Evolutionary conservation across 345 rosid genomes (phyloP).

Genomic region (Bruguiera sexangula): DNA sequence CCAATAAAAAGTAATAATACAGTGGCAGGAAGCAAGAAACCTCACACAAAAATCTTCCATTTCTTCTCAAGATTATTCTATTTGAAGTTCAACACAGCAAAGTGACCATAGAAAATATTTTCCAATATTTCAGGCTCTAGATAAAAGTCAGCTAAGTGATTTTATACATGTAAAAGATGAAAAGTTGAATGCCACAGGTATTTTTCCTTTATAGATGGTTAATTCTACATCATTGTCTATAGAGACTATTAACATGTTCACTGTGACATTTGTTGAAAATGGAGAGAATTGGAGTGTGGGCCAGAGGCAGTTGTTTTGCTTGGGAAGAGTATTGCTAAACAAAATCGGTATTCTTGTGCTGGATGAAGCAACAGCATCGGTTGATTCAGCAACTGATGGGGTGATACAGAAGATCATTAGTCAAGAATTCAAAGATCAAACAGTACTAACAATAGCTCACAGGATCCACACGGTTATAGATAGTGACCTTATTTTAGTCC

Average conservation of each 20-base stretch:
- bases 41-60: too few species aligned
- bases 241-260: slow-evolving; percentile 6
- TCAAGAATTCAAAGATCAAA: slow-evolving; percentile 67
- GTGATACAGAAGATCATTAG: slow-evolving; percentile 72
- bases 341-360: slow-evolving; percentile 77
- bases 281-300: slow-evolving; percentile 97
- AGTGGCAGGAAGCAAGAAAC: too few species aligned
- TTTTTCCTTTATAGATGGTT: slow-evolving; percentile 10
- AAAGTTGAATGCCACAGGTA: slow-evolving; percentile 68
- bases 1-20: neutral
- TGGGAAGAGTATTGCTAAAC: slow-evolving; percentile 84
- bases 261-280: slow-evolving; percentile 64
- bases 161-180: slow-evolving; percentile 59
- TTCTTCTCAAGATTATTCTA: too few species aligned
- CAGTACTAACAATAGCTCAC: slow-evolving; percentile 93
- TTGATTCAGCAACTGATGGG: slow-evolving; percentile 92
- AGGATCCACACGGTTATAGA: slow-evolving; percentile 88
- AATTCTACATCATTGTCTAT: neutral
- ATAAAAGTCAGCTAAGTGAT: slow-evolving; percentile 80
- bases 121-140: slow-evolving; percentile 50
- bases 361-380: slow-evolving; percentile 93
- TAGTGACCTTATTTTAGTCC: slow-evolving; percentile 83
- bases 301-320: slow-evolving; percentile 76
- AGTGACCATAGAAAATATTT: too few species aligned
- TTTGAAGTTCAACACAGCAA: slow-evolving; percentile 6